Conservation (phyloP, 1,139 yeast species). For the Taphrina deformans region DNA sequence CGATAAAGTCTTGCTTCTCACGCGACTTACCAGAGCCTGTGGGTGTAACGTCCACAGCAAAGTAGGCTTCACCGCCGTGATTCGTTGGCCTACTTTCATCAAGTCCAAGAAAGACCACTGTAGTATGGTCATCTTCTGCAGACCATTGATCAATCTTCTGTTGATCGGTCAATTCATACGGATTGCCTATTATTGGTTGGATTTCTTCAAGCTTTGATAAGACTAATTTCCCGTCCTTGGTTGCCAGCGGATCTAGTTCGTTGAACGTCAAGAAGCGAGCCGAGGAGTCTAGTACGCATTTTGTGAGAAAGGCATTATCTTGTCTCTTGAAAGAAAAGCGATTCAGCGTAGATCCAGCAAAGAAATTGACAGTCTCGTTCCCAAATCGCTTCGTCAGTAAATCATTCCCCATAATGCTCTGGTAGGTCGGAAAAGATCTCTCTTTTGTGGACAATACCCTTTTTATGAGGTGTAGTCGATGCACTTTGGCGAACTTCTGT, state of each 20-base stretch:
- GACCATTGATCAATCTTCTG: conserved; percentile 45
- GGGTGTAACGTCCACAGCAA: conserved; percentile 66
- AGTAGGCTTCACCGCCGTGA: conserved; percentile 72
- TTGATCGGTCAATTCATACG: conserved; percentile 43
- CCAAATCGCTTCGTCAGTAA: conserved; percentile 18
- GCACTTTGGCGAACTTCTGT: neutral
- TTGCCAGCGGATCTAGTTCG: conserved; percentile 44
- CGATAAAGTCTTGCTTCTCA: conserved; percentile 39
- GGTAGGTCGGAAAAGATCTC: conserved; percentile 16
- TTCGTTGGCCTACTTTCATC: conserved; percentile 26
- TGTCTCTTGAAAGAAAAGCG: conserved; percentile 77
- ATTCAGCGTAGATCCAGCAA: conserved; percentile 65
- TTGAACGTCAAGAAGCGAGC: conserved; percentile 61
- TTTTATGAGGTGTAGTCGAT: conserved; percentile 4
- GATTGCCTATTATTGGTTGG: conserved; percentile 44
- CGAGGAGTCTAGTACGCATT: conserved; percentile 55
- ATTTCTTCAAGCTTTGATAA: conserved; percentile 41
- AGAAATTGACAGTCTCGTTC: conserved; percentile 39
- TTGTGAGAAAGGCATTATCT: conserved; percentile 59
- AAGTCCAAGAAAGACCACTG: conserved; percentile 32
- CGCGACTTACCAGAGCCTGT: conserved; percentile 34
- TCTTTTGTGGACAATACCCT: conserved; percentile 1
- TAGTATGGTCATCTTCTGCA: conserved; percentile 44
- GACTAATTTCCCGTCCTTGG: conserved; percentile 37
- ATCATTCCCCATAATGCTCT: conserved; percentile 9